Percentiles rank a stretch among this genome's conserved stretches.
Conservation (phyloP, 139 green algal genomes). For the Chlamydomonas asymmetrica region DNA sequence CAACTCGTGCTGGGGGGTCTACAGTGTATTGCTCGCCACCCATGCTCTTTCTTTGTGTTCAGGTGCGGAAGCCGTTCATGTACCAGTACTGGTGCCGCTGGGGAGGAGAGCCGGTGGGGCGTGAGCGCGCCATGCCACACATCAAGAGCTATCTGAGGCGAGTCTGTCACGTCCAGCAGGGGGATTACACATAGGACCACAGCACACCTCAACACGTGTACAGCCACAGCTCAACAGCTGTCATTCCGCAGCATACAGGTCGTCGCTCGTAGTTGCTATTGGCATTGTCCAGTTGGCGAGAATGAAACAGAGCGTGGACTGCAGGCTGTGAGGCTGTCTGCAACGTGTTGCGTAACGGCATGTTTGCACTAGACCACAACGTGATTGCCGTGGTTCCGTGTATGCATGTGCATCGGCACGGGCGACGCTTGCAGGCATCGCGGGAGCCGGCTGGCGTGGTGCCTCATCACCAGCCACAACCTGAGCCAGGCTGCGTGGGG, state of each 20-base stretch:
- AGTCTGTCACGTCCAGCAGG: not conserved
- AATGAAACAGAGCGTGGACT: too few relatives aligned
- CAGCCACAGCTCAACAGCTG: too few relatives aligned
- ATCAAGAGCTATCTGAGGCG: constrained; percentile 78
- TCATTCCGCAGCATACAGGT: too few relatives aligned
- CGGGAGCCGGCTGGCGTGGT: constrained; percentile 61
- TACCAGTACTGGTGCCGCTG: constrained; percentile 49
- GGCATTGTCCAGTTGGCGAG: too few relatives aligned
- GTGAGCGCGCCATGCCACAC: constrained; percentile 79
- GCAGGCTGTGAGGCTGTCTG: too few relatives aligned
- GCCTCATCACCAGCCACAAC: constrained; percentile 74
- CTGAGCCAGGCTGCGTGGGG: constrained; percentile 88
- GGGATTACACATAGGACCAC: not conserved
- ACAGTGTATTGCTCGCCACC: too few relatives aligned
- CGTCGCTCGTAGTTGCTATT: too few relatives aligned
- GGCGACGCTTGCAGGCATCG: not conserved
- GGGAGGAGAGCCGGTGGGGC: constrained; percentile 49
- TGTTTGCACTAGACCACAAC: too few relatives aligned
- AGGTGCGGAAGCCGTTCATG: constrained; percentile 73
- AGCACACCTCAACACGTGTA: not conserved
- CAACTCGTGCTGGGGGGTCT: too few relatives aligned
- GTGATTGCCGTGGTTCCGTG: not conserved
- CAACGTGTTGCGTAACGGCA: too few relatives aligned
- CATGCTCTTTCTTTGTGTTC: too few relatives aligned
- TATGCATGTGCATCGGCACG: not conserved